These are phyloP conservation scores for Boletus subcaerulescens DNA, from an alignment of 768 basidiomycete genomes.

Conservation along the genomic window DNA sequence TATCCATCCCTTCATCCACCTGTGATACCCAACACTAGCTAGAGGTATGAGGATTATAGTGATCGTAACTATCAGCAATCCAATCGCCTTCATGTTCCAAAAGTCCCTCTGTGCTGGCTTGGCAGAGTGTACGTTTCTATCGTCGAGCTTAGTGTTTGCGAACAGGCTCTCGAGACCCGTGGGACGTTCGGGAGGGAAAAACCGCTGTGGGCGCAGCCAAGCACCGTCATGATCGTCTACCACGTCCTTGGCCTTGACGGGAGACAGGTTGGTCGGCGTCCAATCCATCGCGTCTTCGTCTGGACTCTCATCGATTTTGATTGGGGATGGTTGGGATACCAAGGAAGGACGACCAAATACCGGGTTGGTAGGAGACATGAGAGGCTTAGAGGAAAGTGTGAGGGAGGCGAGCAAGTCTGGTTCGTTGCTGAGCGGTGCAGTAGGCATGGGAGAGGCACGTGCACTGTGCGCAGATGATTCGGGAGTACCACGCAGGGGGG, in stretches of 20 bases:
- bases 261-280: conserved; percentile 51
- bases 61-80: conserved; percentile 11
- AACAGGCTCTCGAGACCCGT: conserved; percentile 75
- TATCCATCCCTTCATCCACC: conserved; percentile 22
- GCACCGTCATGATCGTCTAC: conserved; percentile 37
- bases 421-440: conserved; percentile 33
- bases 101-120: background rate
- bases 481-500: conserved; percentile 43
- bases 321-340: conserved; percentile 25
- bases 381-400: conserved; percentile 62
- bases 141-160: conserved; percentile 58
- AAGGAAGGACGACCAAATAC: conserved; percentile 74
- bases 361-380: conserved; percentile 46
- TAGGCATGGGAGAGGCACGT: conserved; percentile 28
- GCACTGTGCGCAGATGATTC: conserved; percentile 18
- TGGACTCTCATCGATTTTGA: conserved; percentile 26
- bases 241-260: conserved; percentile 21
- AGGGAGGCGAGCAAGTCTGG: conserved; percentile 62
- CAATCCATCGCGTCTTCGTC: conserved; percentile 60
- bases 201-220: conserved; percentile 68
- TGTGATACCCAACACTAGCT: conserved; percentile 17
- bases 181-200: conserved; percentile 75
- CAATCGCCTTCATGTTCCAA: conserved; percentile 1
- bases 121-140: conserved; percentile 18
- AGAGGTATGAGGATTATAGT: conserved; percentile 20